Evolutionary conservation across 331 rosid genomes (phyloP), one percentile per base, ranked within the genome.

Genomic region (Phaseolus coccineus): DNA sequence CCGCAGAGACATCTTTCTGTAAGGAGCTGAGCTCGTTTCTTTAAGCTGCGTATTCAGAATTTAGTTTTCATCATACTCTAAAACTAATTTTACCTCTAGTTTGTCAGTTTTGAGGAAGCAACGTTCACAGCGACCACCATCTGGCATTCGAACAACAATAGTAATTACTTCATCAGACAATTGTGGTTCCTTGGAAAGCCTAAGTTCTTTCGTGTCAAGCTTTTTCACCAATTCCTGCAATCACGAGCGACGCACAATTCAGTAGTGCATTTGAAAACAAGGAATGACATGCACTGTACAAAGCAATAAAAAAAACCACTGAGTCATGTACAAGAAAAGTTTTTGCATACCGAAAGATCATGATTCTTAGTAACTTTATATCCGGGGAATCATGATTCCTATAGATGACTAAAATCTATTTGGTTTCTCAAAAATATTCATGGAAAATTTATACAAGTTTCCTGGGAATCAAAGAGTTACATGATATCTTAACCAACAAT

Each of bases 91-190:
- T 84, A 94, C 92, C 95, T 92, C 88, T 79, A 94, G 97, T 79
- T 88, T 92, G 89, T 94, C 91, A 30, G 91, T 86, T 80, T 87
- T 86, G 76, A 81, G 87, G 82, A 92, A 92, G 66, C 93, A 89
- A 1, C 88, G 92, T 65, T 89, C 89, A 76, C 59, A 68, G 42
- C 95, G 92, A 69, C 73, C 65, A n/a, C 97, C 98, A 30, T 92
- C 89, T 76, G 97, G 95, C 97, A 94, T 86, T 70, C 89, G 92
- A 65, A 89, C 85, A 68, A 89, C 90, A 13, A 94, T 86, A 80
- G 87, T 86, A 58, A 89, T 83, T 52, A 81, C 86, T 83, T 81
- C 80, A 86, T 92, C 91, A 79, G 86, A 83, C 73, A 70, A 6
- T 13, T 80, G 77, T 19, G 97, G 97, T 87, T 94, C 97, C 51